These are phyloP conservation scores for Diaporthe sp. DNA, from an alignment of 2,329 filamentous ascomycete genomes.

Conservation along the genomic window DNA sequence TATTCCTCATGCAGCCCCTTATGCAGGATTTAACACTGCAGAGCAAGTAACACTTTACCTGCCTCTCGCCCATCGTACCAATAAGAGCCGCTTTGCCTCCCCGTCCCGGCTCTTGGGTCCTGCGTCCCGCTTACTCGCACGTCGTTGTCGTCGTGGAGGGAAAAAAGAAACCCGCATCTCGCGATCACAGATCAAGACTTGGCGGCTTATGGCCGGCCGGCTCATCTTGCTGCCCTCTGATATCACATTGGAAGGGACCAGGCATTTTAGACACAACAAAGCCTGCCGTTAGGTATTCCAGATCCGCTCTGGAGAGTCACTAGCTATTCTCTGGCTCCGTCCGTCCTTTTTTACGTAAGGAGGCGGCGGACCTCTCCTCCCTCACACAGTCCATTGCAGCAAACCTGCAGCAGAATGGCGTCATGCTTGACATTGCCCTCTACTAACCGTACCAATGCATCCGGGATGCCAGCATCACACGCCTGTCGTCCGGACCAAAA, in stretches of 20 bases:
- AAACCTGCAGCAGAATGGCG: conserved; percentile 21
- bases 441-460: neutral
- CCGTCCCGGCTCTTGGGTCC: conserved; percentile 10
- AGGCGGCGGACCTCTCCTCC: neutral
- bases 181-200: neutral
- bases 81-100: neutral
- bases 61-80: conserved; percentile 26
- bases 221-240: neutral
- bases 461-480: neutral
- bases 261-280: too few relatives aligned
- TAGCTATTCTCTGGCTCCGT: neutral
- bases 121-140: conserved; percentile 22
- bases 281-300: neutral
- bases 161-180: neutral
- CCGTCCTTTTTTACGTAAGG: conserved; percentile 7
- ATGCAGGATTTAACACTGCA: conserved; percentile 12
- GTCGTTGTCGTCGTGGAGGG: neutral
- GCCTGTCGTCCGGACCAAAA: conserved; percentile 12
- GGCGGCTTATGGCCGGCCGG: neutral
- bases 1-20: conserved; percentile 24
- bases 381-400: neutral
- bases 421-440: conserved; percentile 16
- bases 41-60: neutral
- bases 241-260: neutral
- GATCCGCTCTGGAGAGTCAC: neutral